phyloP scores from a whole-genome alignment of 2,329 filamentous ascomycete species.

The Trichophyton benhamiae region DNA sequence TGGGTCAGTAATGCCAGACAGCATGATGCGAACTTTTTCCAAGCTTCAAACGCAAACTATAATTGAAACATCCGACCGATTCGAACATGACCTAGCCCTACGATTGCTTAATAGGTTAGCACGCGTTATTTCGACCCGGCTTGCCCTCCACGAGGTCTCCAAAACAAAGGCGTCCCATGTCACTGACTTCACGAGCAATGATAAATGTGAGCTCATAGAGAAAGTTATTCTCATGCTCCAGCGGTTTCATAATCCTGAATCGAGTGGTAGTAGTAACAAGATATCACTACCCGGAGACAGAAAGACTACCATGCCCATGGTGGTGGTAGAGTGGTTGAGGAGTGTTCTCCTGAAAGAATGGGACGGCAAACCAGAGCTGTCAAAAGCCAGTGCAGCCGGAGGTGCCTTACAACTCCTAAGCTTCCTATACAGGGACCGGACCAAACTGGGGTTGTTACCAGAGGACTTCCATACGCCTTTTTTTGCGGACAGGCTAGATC shows the following conservation, averaged over 20 bases:
- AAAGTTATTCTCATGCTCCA: slow-evolving; percentile 24
- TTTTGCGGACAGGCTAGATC: slow-evolving; percentile 62
- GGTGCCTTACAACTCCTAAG: slow-evolving; percentile 64
- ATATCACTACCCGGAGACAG: slow-evolving; percentile 7
- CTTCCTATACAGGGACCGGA: slow-evolving; percentile 59
- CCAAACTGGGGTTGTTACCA: slow-evolving; percentile 52
- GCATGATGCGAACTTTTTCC: slow-evolving; percentile 26
- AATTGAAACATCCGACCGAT: slow-evolving; percentile 29
- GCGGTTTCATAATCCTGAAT: neutral
- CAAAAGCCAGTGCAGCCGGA: slow-evolving; percentile 58
- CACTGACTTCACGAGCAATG: slow-evolving; percentile 19
- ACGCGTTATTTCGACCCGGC: slow-evolving; percentile 37
- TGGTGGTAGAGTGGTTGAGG: slow-evolving; percentile 38
- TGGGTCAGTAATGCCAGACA: slow-evolving; percentile 28
- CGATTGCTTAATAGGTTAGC: slow-evolving; percentile 40
- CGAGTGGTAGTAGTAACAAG: neutral
- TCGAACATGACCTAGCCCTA: slow-evolving; percentile 42
- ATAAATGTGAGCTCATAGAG: slow-evolving; percentile 24
- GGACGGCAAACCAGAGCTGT: slow-evolving; percentile 61
- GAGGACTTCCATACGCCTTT: slow-evolving; percentile 64
- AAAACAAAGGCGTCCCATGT: slow-evolving; percentile 24
- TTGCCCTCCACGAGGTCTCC: slow-evolving; percentile 39
- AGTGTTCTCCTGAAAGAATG: slow-evolving; percentile 67
- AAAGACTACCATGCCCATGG: slow-evolving; percentile 20
- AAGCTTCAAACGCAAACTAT: slow-evolving; percentile 20